Conservation (phyloP, 2,329 filamentous ascomycete genomes). For the Sclerotinia spermophila region DNA sequence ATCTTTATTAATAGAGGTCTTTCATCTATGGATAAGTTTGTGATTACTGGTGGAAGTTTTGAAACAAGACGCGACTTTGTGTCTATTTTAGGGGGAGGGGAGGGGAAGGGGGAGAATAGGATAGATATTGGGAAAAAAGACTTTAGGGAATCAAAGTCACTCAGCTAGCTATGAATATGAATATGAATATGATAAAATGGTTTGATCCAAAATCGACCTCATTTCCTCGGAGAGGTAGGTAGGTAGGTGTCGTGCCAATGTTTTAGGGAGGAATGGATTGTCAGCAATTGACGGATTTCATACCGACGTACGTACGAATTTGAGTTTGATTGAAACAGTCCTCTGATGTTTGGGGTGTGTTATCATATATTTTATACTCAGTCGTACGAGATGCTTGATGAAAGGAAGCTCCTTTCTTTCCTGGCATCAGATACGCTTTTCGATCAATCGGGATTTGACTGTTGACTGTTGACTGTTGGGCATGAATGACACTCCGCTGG, state of each 20-base stretch:
- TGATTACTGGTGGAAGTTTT: not conserved
- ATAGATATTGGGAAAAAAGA: not conserved
- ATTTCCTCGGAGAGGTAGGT: not conserved
- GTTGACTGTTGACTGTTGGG: no score
- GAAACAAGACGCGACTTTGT: not conserved
- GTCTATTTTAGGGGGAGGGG: not conserved
- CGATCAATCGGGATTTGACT: not conserved
- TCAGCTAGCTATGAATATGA: not conserved
- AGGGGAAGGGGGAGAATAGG: no score
- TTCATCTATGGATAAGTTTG: not conserved
- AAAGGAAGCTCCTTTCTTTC: not conserved
- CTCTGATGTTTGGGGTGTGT: not conserved
- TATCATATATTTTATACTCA: not conserved
- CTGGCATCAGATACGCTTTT: not conserved
- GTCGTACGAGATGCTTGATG: not conserved
- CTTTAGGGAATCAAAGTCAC: not conserved
- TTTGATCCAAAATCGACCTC: not conserved
- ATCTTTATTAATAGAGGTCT: not conserved
- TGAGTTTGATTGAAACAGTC: not conserved
- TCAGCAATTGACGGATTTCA: conserved; percentile 5
- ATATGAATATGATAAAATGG: not conserved
- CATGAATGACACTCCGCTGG: not conserved
- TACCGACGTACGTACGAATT: not conserved
- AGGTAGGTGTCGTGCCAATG: not conserved
- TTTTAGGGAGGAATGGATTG: not conserved